A percentile compares a stretch with the other conserved stretches of the same genome.
phyloP scores from a whole-genome alignment of 345 rosid species.

The Gossypium mustelinum region DNA sequence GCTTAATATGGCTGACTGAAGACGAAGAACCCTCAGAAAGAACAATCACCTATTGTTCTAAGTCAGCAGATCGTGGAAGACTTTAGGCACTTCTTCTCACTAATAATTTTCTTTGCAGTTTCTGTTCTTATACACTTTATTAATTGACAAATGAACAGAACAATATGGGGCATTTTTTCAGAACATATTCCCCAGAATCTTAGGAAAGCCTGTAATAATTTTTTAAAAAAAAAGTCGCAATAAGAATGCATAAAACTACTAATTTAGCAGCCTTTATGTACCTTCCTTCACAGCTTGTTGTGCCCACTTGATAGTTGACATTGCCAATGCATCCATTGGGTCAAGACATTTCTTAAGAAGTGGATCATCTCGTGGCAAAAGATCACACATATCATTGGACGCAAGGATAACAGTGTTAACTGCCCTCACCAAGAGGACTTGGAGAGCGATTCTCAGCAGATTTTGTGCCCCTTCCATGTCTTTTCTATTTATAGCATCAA shows the following conservation, averaged over 20 bases:
- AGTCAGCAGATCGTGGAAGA: background rate
- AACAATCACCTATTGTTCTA: background rate
- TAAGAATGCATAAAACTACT: background rate
- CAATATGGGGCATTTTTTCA: background rate
- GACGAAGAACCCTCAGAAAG: background rate
- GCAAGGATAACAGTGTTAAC: slow-evolving; percentile 55
- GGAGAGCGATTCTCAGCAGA: slow-evolving; percentile 56
- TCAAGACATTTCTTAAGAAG: slow-evolving; percentile 50
- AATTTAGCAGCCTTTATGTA: background rate
- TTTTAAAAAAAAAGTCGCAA: background rate
- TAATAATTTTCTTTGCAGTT: background rate
- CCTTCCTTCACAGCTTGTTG: slow-evolving; percentile 8
- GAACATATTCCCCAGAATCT: background rate
- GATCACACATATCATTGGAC: slow-evolving; percentile 52
- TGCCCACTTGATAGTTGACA: slow-evolving; percentile 54
- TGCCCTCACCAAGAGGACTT: slow-evolving; percentile 52
- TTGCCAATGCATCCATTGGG: slow-evolving; percentile 60
- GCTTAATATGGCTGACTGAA: no score
- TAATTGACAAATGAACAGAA: background rate
- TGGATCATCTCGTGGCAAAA: slow-evolving; percentile 51
- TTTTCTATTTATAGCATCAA: slow-evolving; percentile 38
- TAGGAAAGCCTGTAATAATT: background rate
- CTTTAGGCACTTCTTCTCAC: background rate
- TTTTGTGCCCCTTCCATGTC: slow-evolving; percentile 67
- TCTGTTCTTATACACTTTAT: background rate